A percentile compares a stretch with the other conserved stretches of the same genome.
Evolutionary conservation across 2,329 filamentous ascomycete genomes (phyloP).

Genomic region (Lasiodiplodia hormozganensis): DNA sequence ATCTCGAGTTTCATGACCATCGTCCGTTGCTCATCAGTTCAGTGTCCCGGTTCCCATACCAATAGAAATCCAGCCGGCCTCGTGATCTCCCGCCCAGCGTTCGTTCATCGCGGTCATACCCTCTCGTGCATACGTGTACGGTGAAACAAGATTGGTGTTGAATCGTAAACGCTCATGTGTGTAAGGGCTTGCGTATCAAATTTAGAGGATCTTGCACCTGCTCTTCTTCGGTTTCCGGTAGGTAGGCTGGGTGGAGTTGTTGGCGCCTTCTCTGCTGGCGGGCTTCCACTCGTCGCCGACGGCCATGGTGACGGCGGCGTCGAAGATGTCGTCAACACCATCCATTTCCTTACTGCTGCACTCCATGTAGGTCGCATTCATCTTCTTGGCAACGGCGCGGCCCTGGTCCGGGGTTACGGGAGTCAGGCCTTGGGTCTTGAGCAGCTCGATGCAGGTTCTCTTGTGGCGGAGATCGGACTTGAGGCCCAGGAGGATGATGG

Average conservation of each 20-base stretch:
- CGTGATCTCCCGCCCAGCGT: conserved; percentile 28
- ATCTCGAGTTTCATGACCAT: conserved; percentile 22
- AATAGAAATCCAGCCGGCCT: conserved; percentile 7
- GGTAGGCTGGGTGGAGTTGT: conserved; percentile 32
- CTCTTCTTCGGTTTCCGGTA: conserved; percentile 48
- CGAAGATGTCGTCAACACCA: conserved; percentile 96
- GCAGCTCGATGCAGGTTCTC: conserved; percentile 95
- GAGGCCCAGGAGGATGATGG: conserved; percentile 91
- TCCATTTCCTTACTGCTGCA: conserved; percentile 98
- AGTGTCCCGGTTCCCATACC: conserved; percentile 3
- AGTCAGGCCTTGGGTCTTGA: conserved; percentile 96
- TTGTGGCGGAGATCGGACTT: conserved; percentile 97
- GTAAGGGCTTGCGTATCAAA: background rate
- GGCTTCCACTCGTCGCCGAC: conserved; percentile 70
- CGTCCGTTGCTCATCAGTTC: conserved; percentile 22
- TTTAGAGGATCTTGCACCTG: conserved; percentile 49
- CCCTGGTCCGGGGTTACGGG: conserved; percentile 94
- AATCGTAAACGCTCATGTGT: conserved; percentile 16
- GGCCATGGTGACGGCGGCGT: conserved; percentile 86
- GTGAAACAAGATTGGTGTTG: background rate
- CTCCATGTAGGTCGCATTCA: conserved; percentile 96
- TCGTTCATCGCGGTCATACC: conserved; percentile 28
- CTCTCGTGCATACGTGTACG: conserved; percentile 19
- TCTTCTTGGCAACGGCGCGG: conserved; percentile 84
- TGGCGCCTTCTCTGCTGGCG: conserved; percentile 6